Conservation (phyloP, 768 basidiomycete species). For the Lactarius psammicola region DNA sequence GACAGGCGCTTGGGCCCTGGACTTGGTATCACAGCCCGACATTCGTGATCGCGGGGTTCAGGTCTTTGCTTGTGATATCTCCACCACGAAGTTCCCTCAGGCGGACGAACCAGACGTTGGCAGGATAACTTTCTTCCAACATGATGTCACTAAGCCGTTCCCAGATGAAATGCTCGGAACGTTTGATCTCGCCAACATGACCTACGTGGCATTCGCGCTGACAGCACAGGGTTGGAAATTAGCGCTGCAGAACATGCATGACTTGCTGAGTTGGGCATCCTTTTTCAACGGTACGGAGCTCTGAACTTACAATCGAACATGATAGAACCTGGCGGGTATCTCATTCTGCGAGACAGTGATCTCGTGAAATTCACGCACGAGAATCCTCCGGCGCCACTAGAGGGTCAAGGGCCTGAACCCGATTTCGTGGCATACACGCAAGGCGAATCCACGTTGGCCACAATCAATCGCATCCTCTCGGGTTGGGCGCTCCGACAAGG, state of each 20-base stretch:
- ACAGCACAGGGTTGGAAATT: background rate
- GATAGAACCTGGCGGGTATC: too few relatives aligned
- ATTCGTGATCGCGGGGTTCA: background rate
- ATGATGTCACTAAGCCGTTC: conserved; percentile 7
- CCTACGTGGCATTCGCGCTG: background rate
- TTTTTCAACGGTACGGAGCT: background rate
- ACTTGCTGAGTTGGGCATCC: background rate
- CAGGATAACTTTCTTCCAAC: conserved; percentile 1
- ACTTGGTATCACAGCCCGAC: background rate
- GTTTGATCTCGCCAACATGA: background rate
- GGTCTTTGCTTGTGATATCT: background rate
- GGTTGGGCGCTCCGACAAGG: too few relatives aligned
- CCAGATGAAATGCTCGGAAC: conserved; percentile 2
- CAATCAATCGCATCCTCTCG: too few relatives aligned
- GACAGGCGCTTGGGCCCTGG: background rate
- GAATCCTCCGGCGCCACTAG: too few relatives aligned
- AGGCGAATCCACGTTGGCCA: too few relatives aligned
- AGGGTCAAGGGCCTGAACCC: too few relatives aligned
- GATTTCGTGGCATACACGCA: too few relatives aligned
- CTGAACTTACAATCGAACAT: too few relatives aligned
- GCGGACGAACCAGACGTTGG: background rate
- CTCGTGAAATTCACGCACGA: too few relatives aligned
- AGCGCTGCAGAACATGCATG: background rate
- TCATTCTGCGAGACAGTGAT: too few relatives aligned
- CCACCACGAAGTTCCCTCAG: background rate